Evolutionary conservation across 352 stramenopile genomes (phyloP), one percentile per base, ranked within the genome.

Genomic region (Phytophthora hybrid): DNA sequence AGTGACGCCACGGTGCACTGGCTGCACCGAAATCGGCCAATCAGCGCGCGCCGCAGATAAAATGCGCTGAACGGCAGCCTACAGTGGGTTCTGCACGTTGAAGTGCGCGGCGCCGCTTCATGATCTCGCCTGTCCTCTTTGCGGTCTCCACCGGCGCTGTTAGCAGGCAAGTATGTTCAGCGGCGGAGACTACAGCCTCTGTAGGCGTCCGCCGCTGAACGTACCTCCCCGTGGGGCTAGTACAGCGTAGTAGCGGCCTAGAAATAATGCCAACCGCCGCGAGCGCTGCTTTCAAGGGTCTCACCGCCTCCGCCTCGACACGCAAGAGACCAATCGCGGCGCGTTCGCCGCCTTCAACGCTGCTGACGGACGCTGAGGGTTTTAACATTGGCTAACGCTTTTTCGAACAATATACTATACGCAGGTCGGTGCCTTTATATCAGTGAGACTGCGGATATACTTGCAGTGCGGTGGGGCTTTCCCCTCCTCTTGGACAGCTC

Each of bases 61-160:
- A 81, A 78, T 73, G 64, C n/a, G 34, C 63, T 76, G 69, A 76
- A 60, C 16, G 14, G 47, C 41, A 61, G 63, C 69, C 57, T 14
- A 21, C 23, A 41, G 58, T 37, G 55, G 57, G 39, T 72, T 61
- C 56, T 26, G 13, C 23, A 71, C 39, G 39, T 76, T 65, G 51
- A 63, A 72, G 62, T 74, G 49, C 32, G 52, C 53, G 54, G 13
- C 52, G 54, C 18, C 61, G 44, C 44, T 51, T 51, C 44, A 51
- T 51, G 44, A 51, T 49, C 63, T 16, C 19, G 39, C 46, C 64
- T 71, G 64, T 71, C 64, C 32, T 19, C 4, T 13, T 21, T 71
- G 10, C n/a, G 54, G 29, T 44, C 54, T 41, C 16, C 32, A 32
- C n/a, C 16, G 13, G 23, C 47, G 4, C 16, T 6, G n/a, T 6